Evolutionary conservation across 441 rosid genomes (phyloP), one percentile per base, ranked within the genome.

Genomic region (Pelargonium myrrhifolium): DNA sequence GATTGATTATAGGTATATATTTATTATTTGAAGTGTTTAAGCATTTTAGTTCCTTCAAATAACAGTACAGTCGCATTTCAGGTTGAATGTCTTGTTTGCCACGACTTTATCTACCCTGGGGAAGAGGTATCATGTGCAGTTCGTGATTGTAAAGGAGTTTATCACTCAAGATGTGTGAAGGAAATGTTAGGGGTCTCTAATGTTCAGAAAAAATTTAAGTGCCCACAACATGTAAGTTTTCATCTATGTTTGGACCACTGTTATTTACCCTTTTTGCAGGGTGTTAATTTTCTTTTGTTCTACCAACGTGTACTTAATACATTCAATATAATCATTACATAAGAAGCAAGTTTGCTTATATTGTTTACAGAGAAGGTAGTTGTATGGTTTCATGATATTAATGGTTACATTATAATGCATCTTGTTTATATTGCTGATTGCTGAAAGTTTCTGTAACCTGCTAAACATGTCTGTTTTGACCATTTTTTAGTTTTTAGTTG

Each of bases 161-260:
- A 84, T 83, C 99, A 91, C 74, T 40, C 65, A 3, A 20, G 0
- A 65, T 93, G 99, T 70, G 92, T 56, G 0, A 79, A 78, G 80
- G 80, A 79, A 73, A 76, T 62, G 40, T 69, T 79, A 39, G 79
- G 81, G 12, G 63, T 81, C 72, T 69, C 80, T 5, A 84, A 74
- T 49, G 55, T 14, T 24, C 63, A 59, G 0, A 77, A 59, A 64
- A 91, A 83, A 62, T 93, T 93, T 69, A 89, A 75, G 84, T 93
- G 99, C 70, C 92, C 96, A 35, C 99, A 88, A 37, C 97, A 93
- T 87, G 99, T 93, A 82, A 84, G 81, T 45, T 61, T 60, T 59
- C 59, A 37, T 53, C 55, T 14, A 49, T 18, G 3, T 49, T 12
- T 14, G 55, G 64, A 8, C 0, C 70, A 64, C 11, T 75, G 61